Conservation (phyloP, 495 filamentous ascomycete genomes). For the Penicillium verhagenii region DNA sequence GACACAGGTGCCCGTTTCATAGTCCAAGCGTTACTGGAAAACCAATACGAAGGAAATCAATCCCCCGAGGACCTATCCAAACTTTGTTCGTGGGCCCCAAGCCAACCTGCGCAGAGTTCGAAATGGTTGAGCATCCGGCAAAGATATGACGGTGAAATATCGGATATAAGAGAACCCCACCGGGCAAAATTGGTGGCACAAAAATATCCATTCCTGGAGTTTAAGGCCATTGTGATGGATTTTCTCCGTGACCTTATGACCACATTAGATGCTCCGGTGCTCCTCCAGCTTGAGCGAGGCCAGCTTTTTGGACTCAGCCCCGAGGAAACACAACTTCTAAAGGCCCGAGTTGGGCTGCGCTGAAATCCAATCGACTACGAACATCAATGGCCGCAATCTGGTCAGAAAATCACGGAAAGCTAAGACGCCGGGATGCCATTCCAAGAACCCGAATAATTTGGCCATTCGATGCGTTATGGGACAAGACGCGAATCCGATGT, state of each 20-base stretch:
- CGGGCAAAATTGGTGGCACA: slow-evolving; percentile 2
- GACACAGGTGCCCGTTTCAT: slow-evolving; percentile 48
- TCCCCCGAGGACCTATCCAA: slow-evolving; percentile 22
- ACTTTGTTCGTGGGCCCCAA: slow-evolving; percentile 29
- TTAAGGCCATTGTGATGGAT: slow-evolving; percentile 24
- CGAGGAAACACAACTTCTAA: slow-evolving; percentile 35
- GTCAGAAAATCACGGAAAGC: not conserved
- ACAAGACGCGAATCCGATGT: not conserved
- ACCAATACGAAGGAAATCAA: slow-evolving; percentile 32
- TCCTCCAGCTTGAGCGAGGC: slow-evolving; percentile 48
- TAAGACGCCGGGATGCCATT: not conserved
- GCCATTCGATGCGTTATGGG: not conserved
- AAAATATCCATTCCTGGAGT: slow-evolving; percentile 14
- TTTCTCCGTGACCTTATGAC: slow-evolving; percentile 38
- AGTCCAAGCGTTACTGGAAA: slow-evolving; percentile 50
- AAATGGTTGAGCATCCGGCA: slow-evolving; percentile 15
- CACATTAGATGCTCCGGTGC: slow-evolving; percentile 36
- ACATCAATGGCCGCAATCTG: not conserved
- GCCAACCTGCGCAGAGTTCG: not conserved
- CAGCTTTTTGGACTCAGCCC: slow-evolving; percentile 32
- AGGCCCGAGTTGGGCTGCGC: slow-evolving; percentile 26
- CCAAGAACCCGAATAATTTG: not conserved
- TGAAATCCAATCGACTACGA: slow-evolving; percentile 8
- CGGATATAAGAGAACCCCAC: not conserved
- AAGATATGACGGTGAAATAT: slow-evolving; percentile 15